Conservation (phyloP, 2,329 filamentous ascomycete species). For the Exophiala dermatitidis region DNA sequence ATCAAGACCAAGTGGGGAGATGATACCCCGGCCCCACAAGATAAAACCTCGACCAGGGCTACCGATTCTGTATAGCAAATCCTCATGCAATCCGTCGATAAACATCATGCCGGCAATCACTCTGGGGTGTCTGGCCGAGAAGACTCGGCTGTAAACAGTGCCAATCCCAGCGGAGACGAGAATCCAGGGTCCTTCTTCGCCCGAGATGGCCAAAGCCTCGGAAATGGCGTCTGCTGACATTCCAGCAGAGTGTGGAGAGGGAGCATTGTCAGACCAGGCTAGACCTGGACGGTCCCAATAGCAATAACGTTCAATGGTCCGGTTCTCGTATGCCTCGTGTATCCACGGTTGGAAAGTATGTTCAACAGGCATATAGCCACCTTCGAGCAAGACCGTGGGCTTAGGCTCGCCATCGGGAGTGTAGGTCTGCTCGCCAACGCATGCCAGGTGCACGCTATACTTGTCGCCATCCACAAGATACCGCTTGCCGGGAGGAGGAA, state of each 20-base stretch:
- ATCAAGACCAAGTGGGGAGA: constrained; percentile 81
- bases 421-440: constrained; percentile 62
- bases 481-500: constrained; percentile 64
- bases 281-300: constrained; percentile 90
- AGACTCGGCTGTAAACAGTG: constrained; percentile 82
- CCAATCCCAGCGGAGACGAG: constrained; percentile 80
- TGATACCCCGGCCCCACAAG: constrained; percentile 76
- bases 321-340: constrained; percentile 65
- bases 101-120: constrained; percentile 73
- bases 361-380: constrained; percentile 71
- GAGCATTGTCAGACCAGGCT: constrained; percentile 83
- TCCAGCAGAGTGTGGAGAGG: constrained; percentile 84
- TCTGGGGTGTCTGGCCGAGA: constrained; percentile 71
- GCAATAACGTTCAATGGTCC: constrained; percentile 81
- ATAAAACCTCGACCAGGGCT: constrained; percentile 66
- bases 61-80: constrained; percentile 63
- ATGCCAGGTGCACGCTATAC: constrained; percentile 81
- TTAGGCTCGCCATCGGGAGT: constrained; percentile 48
- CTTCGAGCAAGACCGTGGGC: constrained; percentile 83
- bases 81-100: constrained; percentile 84
- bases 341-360: constrained; percentile 73
- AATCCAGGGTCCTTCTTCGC: constrained; percentile 82
- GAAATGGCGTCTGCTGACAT: constrained; percentile 87
- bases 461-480: constrained; percentile 77
- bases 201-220: constrained; percentile 71